Evolutionary conservation across 495 filamentous ascomycete genomes (phyloP), one percentile per base, ranked within the genome.

Genomic region (Hyaloscypha bicolor): DNA sequence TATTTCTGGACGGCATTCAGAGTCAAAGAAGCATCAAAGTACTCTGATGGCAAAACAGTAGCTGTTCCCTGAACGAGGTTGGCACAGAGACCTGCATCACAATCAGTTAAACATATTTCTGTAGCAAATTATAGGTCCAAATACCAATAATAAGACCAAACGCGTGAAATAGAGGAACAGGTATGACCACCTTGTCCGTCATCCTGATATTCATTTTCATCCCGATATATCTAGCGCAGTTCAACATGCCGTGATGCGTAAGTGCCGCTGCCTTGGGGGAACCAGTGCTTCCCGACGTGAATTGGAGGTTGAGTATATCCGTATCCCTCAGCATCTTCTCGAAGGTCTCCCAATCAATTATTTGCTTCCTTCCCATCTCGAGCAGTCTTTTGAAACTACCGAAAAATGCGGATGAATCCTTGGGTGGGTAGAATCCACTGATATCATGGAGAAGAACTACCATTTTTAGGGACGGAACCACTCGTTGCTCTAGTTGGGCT

Each of bases 381-480:
- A 48, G 42, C 9, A 48, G 42, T 1, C 42, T 48, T 19, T 48
- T 4, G 16, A 48, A 48, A 4, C 11, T 48, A 14, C 16, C 11
- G 16, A 48, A 48, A 19, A 48, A 19, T 48, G 42, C 1, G 16
- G 42, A 48, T 19, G 42, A 16, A 14, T 14, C 4, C 9, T 19
- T 4, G 4, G 42, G 42, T 4, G 16, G 42, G 42, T 48, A 48
- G 4, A 48, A 4, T 19, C 42, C 42, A 19, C 16, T 19, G 16
- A 48, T 87, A 69, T 21, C 65, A 14, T 52, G 39, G 42, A 53
- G 55, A 30, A 57, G 32, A 57, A 57, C 21, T 11, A 57, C 55
- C 55, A 14, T 57, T 4, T 33, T 14, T 22, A 57, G 21, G 22
- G 55, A 30, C 2, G 55, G 55, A 19, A 57, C 25, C 4, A 48